phyloP scores from a whole-genome alignment of 1,139 yeast species.

The Barnettozyma hawaiiensis region DNA sequence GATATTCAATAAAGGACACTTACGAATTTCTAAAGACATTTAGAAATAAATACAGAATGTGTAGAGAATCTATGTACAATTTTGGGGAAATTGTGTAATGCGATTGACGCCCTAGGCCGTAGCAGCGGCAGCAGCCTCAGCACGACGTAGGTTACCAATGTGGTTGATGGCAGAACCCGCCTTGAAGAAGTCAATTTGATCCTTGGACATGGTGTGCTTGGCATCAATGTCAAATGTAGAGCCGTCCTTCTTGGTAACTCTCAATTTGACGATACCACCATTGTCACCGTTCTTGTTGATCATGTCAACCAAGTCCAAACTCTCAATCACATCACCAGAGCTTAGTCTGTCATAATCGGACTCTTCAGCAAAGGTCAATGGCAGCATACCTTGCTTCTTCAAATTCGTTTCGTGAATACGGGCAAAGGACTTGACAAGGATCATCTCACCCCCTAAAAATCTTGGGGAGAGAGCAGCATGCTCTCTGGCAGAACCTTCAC shows the following conservation, averaged over 20 bases:
- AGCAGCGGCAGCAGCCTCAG: conserved; percentile 19
- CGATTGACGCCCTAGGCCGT: conserved; percentile 3
- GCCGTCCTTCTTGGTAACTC: conserved; percentile 74
- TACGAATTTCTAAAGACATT: not conserved
- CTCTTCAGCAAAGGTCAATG: conserved; percentile 85
- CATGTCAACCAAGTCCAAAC: conserved; percentile 74
- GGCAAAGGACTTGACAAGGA: conserved; percentile 92
- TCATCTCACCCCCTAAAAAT: conserved; percentile 84
- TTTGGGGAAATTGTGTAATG: not conserved
- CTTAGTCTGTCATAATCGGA: conserved; percentile 76
- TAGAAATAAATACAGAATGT: not conserved
- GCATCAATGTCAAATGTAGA: conserved; percentile 62
- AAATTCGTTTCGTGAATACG: conserved; percentile 90
- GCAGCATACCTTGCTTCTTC: conserved; percentile 95
- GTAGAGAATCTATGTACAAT: too few species aligned
- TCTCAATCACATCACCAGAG: conserved; percentile 74
- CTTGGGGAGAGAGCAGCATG: conserved; percentile 97
- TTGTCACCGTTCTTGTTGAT: conserved; percentile 76
- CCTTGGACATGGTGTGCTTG: conserved; percentile 94
- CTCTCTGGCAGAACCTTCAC: conserved; percentile 99
- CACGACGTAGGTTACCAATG: conserved; percentile 60
- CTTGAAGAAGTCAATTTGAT: conserved; percentile 91
- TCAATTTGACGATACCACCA: conserved; percentile 71
- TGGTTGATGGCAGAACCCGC: conserved; percentile 96
- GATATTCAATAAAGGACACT: not conserved